These are phyloP conservation scores for Seiridium unicorne DNA, from an alignment of 2,329 filamentous ascomycete species.

Conservation along the genomic window DNA sequence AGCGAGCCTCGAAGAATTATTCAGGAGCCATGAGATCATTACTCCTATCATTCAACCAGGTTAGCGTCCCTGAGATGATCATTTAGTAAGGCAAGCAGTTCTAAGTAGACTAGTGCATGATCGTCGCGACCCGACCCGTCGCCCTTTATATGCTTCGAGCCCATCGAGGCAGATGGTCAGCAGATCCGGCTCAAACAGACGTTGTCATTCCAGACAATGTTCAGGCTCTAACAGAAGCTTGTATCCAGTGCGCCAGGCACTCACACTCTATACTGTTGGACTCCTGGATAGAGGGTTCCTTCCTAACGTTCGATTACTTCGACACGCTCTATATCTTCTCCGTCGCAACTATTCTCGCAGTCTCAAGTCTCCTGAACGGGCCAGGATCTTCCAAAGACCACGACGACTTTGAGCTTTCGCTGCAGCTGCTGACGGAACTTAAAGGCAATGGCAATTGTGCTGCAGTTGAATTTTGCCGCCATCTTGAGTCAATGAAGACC, in stretches of 20 bases:
- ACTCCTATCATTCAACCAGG: slow-evolving; percentile 15
- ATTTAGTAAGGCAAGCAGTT: neutral
- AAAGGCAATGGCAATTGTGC: slow-evolving; percentile 37
- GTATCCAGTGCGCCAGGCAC: slow-evolving; percentile 42
- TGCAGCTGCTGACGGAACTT: slow-evolving; percentile 35
- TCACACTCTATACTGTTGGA: slow-evolving; percentile 40
- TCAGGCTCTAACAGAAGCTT: slow-evolving; percentile 39
- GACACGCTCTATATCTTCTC: slow-evolving; percentile 47
- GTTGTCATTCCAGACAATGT: slow-evolving; percentile 29
- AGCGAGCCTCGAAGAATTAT: neutral
- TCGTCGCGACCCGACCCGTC: slow-evolving; percentile 32
- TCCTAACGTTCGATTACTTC: slow-evolving; percentile 45
- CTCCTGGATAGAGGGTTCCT: slow-evolving; percentile 44
- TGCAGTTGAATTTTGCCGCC: slow-evolving; percentile 38
- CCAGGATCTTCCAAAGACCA: slow-evolving; percentile 31
- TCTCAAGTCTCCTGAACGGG: slow-evolving; percentile 36
- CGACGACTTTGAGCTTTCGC: slow-evolving; percentile 37
- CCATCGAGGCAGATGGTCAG: slow-evolving; percentile 19
- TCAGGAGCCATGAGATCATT: slow-evolving; percentile 2
- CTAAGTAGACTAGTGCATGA: slow-evolving; percentile 24
- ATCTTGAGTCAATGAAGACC: slow-evolving; percentile 31
- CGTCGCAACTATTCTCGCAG: slow-evolving; percentile 39
- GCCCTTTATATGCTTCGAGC: slow-evolving; percentile 31
- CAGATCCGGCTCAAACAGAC: slow-evolving; percentile 7
- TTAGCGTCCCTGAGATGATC: neutral